Conservation (phyloP, 2,329 filamentous ascomycete species). For the Zymoseptoria passerinii region DNA sequence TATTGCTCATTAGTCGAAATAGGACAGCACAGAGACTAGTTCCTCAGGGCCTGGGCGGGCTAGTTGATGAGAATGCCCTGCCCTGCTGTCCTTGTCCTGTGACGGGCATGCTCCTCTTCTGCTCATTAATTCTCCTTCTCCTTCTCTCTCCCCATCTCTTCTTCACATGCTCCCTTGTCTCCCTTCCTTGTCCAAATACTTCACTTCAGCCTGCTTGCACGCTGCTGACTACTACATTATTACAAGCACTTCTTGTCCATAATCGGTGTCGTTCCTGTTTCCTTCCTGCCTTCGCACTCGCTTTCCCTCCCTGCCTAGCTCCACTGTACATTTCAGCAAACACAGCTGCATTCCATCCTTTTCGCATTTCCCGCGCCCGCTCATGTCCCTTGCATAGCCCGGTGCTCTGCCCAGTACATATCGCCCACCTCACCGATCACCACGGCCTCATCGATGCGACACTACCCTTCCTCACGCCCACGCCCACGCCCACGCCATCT, state of each 20-base stretch:
- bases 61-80: too few relatives aligned
- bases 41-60: too few relatives aligned
- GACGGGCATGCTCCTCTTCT: too few relatives aligned
- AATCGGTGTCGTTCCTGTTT: background rate
- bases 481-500: background rate
- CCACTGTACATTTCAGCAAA: constrained; percentile 5
- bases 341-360: constrained; percentile 11
- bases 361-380: constrained; percentile 10
- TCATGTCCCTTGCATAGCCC: constrained; percentile 9
- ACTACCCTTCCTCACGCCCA: constrained; percentile 1
- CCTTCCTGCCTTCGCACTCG: background rate
- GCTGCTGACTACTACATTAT: background rate
- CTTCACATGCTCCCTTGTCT: too few relatives aligned
- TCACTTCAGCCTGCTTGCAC: background rate
- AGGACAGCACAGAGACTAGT: too few relatives aligned
- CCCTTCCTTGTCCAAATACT: background rate
- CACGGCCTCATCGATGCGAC: constrained; percentile 8
- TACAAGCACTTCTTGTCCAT: background rate
- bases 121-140: too few relatives aligned
- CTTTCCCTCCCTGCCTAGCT: background rate
- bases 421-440: constrained; percentile 7
- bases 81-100: too few relatives aligned
- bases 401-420: constrained; percentile 8
- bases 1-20: too few relatives aligned
- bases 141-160: too few relatives aligned